These are phyloP conservation scores for Striga hermonthica DNA, from an alignment of 305 asterid species.

Conservation along the genomic window DNA sequence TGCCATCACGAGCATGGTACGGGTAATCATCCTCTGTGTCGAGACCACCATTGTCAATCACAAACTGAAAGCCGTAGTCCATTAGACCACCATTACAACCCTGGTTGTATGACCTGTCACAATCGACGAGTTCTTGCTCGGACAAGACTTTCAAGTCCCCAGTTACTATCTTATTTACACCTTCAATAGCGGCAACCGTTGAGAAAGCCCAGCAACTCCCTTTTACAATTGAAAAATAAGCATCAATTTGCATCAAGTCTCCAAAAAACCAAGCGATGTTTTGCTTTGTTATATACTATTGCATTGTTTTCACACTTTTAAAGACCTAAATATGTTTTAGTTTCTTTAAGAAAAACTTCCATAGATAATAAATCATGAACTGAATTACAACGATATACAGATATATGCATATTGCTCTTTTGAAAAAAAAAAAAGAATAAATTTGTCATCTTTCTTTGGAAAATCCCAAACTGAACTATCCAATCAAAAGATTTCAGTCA, in stretches of 20 bases:
- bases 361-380: no score
- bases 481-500: constrained; percentile 26
- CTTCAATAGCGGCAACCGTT: constrained; percentile 77
- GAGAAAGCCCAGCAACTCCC: constrained; percentile 99
- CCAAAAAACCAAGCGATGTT: no score
- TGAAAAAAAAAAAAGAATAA: background rate
- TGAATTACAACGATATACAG: background rate
- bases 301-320: no score
- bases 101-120: constrained; percentile 53
- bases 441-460: constrained; percentile 17
- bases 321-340: no score
- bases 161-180: constrained; percentile 68
- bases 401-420: background rate
- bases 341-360: no score
- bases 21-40: constrained; percentile 78
- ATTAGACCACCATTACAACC: constrained; percentile 84
- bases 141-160: constrained; percentile 57
- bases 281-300: no score
- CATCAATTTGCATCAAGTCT: constrained; percentile 6
- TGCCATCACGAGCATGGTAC: constrained; percentile 53
- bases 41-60: constrained; percentile 62
- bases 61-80: constrained; percentile 66
- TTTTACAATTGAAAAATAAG: constrained; percentile 27
- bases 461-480: constrained; percentile 24
- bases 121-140: constrained; percentile 78